Evolutionary conservation across 2,329 filamentous ascomycete genomes (phyloP).

Genomic region (Fusarium lyarnte): DNA sequence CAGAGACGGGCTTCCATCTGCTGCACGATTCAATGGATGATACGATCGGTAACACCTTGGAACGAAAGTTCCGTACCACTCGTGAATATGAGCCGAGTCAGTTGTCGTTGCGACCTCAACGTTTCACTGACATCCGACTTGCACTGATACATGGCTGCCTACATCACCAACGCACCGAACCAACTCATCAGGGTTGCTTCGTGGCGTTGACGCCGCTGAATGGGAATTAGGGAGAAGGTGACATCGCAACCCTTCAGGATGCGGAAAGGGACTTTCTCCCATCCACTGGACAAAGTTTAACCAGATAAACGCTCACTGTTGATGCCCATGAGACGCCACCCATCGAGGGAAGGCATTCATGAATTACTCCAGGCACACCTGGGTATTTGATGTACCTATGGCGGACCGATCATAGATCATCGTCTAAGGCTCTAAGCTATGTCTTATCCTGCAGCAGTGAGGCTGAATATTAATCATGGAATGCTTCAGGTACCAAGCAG

Average conservation of each 20-base stretch:
- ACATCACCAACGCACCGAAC: background rate
- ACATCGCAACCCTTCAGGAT: conserved; percentile 24
- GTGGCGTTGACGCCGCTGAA: conserved; percentile 26
- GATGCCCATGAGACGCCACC: conserved; percentile 35
- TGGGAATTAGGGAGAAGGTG: conserved; percentile 27
- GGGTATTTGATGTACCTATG: background rate
- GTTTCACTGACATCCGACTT: conserved; percentile 1
- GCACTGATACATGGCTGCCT: background rate
- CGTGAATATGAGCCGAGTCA: background rate
- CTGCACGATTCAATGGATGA: background rate
- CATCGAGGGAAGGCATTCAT: background rate
- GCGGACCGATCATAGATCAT: conserved; percentile 2
- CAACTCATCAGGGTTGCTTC: conserved; percentile 15
- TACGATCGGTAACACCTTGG: background rate
- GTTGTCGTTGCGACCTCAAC: background rate
- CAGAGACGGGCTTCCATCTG: background rate
- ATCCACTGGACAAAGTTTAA: conserved; percentile 34
- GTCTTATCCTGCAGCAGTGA: conserved; percentile 13
- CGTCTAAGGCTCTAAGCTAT: background rate
- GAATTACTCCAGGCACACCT: background rate
- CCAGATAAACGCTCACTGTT: conserved; percentile 9
- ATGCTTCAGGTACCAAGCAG: conserved; percentile 4
- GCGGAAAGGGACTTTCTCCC: conserved; percentile 23
- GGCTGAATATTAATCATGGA: conserved; percentile 13
- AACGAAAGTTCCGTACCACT: background rate